Base-by-base conservation (phyloP, 2,329 filamentous ascomycete genomes). In the Colletotrichum navitas region DNA sequence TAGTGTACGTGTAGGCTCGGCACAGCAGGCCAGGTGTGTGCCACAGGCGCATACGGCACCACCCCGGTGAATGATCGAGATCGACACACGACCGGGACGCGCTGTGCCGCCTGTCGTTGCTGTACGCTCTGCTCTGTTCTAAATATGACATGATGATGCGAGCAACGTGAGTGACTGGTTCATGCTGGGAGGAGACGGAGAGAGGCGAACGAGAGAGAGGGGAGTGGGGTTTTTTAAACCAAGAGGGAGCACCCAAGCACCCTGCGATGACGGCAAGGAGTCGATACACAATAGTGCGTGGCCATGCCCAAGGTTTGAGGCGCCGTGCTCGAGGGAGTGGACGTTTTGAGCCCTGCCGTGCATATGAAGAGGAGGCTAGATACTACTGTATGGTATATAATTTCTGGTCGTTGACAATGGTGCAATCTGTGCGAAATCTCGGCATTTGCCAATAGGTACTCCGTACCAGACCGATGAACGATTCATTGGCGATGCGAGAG, bases 251-350 rank as follows among this genome's bases (percentile, higher is more conserved):
- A 71, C 54, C 68, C 64, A 71, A 59, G 65, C 65, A 63, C 36
- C 51, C 64, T 58, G 68, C 64, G 68, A 68, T 51, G 64, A 58
- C 52, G 64, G 58, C 68, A 59, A 71, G 64, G 52, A 63, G 64
- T 65, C 52, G 65, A 58, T 63, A 71, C 63, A 65, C 65, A 71
- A 71, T 49, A 71, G 59, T 36, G 58, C 68, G n/a, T n/a, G n/a
- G n/a, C n/a, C n/a, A n/a, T n/a, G 64, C 54, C 65, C 58, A 68
- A 63, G 65, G 68, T 68, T 68, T n/a, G n/a, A n/a, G n/a, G n/a
- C n/a, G n/a, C n/a, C n/a, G n/a, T n/a, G n/a, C n/a, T n/a, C n/a
- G 34, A 62, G 32, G 45, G 16, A 43, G 41, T 45, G 34, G n/a
- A 16, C 7, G 32, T 24, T 70, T 62, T 67, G 34, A 71, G 68